These are phyloP conservation scores for Colletotrichum acutatum DNA, from an alignment of 2,329 filamentous ascomycete genomes.

Conservation along the genomic window DNA sequence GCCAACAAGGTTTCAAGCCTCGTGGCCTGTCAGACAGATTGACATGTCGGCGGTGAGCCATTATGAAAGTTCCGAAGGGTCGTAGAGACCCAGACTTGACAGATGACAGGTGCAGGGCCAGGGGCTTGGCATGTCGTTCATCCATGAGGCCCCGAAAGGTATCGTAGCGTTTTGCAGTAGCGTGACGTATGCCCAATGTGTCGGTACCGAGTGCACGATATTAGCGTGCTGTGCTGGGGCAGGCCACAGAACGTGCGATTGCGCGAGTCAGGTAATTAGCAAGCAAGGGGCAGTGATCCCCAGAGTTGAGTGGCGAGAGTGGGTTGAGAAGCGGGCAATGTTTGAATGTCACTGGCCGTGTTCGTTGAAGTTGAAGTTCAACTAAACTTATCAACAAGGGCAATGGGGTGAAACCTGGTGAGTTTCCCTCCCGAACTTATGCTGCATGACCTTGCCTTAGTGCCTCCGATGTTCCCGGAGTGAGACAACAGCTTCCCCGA, in stretches of 20 bases:
- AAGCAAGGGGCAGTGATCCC: neutral
- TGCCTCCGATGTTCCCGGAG: neutral
- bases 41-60: neutral
- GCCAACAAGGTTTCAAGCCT: neutral
- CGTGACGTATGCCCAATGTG: neutral
- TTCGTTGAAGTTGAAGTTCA: neutral
- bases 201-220: conserved; percentile 14
- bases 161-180: neutral
- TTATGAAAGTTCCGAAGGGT: neutral
- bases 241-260: conserved; percentile 8
- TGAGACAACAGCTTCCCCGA: neutral
- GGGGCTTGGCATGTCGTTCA: neutral
- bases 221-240: neutral
- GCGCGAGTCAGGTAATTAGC: conserved; percentile 18
- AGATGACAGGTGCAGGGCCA: neutral
- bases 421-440: too few relatives aligned
- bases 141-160: neutral
- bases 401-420: neutral
- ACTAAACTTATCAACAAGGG: neutral
- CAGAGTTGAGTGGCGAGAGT: neutral
- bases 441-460: neutral
- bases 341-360: neutral
- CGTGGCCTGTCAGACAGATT: neutral
- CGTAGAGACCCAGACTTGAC: neutral
- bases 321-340: neutral